These are phyloP conservation scores for Talaromyces sp. DNA, from an alignment of 2,329 filamentous ascomycete genomes.

Conservation along the genomic window DNA sequence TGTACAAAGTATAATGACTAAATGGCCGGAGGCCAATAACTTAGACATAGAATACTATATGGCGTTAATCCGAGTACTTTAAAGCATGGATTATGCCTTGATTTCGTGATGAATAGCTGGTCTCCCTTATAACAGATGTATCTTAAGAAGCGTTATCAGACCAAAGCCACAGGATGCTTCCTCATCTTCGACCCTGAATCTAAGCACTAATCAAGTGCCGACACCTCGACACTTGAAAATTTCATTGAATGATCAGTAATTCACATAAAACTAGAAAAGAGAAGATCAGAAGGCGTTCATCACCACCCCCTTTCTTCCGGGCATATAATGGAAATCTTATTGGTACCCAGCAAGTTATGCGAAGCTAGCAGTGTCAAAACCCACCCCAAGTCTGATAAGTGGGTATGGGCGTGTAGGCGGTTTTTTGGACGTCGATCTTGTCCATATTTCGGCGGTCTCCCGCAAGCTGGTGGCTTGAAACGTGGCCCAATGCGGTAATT, in stretches of 20 bases:
- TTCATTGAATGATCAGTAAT: not conserved
- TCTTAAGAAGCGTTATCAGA: not conserved
- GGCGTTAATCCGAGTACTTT: not conserved
- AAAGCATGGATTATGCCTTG: not conserved
- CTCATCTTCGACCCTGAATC: not conserved
- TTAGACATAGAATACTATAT: not conserved
- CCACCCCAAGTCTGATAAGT: not conserved
- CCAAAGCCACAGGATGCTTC: not conserved
- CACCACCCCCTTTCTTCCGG: not conserved
- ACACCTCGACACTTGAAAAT: not conserved
- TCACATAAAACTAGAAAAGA: too few species aligned
- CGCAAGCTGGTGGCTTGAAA: not conserved
- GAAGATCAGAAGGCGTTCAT: not conserved
- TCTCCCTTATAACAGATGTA: not conserved
- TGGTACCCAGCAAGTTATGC: not conserved
- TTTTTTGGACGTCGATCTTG: not conserved
- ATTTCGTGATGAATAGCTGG: not conserved
- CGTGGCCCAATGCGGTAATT: not conserved
- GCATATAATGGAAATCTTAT: not conserved
- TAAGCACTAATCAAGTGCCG: not conserved
- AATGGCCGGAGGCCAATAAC: not conserved
- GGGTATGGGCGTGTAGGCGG: not conserved
- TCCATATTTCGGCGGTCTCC: not conserved
- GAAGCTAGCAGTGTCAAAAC: not conserved
- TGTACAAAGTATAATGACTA: not conserved